A percentile compares a stretch with the other conserved stretches of the same genome.
Evolutionary conservation across 75 land plant genomes (phyloP).

Genomic region (Selaginella moellendorffii): DNA sequence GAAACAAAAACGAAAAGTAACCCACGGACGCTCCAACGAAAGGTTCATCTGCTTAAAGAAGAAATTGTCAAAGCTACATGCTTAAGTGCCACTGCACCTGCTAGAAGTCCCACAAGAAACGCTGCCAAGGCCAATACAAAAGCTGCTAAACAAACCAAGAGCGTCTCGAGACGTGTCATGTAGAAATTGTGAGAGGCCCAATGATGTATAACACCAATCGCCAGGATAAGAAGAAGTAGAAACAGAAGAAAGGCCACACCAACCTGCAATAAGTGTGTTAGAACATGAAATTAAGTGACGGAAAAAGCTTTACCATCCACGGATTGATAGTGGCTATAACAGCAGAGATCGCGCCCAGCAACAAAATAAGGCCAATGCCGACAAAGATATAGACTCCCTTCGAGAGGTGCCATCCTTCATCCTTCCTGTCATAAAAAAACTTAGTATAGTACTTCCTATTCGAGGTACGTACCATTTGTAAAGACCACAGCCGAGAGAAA

Average conservation of each 20-base stretch:
- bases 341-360: conserved; percentile 87
- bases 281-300: neutral
- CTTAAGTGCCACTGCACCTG: conserved; percentile 29
- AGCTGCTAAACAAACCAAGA: conserved; percentile 66
- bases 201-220: conserved; percentile 77
- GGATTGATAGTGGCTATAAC: conserved; percentile 64
- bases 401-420: conserved; percentile 86
- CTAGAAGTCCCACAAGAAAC: conserved; percentile 70
- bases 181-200: conserved; percentile 99
- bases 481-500: conserved; percentile 65
- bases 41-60: conserved; percentile 53
- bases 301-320: conserved; percentile 65
- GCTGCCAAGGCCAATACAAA: conserved; percentile 91
- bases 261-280: conserved; percentile 34
- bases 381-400: conserved; percentile 75
- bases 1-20: conserved; percentile 84
- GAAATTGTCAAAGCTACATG: neutral
- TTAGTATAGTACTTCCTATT: neutral
- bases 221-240: conserved; percentile 59
- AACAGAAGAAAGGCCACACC: conserved; percentile 80
- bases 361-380: conserved; percentile 60
- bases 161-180: conserved; percentile 74
- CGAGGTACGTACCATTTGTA: conserved; percentile 61
- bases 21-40: conserved; percentile 99
- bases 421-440: conserved; percentile 49